Conservation (phyloP, 345 rosid genomes). For the Syzygium aromaticum region DNA sequence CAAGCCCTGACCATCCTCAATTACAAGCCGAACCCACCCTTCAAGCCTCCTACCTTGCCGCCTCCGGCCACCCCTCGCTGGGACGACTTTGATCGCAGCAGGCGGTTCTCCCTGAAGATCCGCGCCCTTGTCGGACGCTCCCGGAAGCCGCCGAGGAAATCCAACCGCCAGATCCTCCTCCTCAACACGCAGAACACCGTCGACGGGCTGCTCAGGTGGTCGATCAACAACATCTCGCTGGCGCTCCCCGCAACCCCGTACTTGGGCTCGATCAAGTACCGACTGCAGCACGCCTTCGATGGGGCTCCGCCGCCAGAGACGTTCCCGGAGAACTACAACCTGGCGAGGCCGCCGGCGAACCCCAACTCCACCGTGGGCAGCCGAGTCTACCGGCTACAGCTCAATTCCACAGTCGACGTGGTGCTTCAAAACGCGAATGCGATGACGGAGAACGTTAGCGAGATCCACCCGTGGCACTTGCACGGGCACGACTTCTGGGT, state of each 20-base stretch:
- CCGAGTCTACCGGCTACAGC: conserved; percentile 39
- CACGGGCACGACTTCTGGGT: conserved; percentile 93
- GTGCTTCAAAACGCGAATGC: conserved; percentile 68
- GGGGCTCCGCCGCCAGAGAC: neutral
- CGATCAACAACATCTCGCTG: conserved; percentile 66
- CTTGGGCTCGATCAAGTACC: conserved; percentile 50
- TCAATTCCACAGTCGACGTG: conserved; percentile 55
- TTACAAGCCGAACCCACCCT: conserved; percentile 32
- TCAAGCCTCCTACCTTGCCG: conserved; percentile 25
- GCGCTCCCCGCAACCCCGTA: conserved; percentile 64
- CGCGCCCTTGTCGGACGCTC: conserved; percentile 26
- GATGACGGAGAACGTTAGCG: conserved; percentile 28
- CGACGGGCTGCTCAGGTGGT: conserved; percentile 55
- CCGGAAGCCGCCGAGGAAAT: conserved; percentile 29
- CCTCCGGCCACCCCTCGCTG: conserved; percentile 60
- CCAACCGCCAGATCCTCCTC: conserved; percentile 32
- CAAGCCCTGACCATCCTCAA: conserved; percentile 49
- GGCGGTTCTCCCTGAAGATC: conserved; percentile 25
- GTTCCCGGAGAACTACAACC: conserved; percentile 29
- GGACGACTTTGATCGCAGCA: conserved; percentile 52
- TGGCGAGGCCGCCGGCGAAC: conserved; percentile 37
- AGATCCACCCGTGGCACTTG: conserved; percentile 82
- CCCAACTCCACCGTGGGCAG: conserved; percentile 36
- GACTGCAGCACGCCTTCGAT: conserved; percentile 17
- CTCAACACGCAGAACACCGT: conserved; percentile 64